Base-by-base conservation (phyloP, 345 rosid genomes). In the Jatropha curcas region DNA sequence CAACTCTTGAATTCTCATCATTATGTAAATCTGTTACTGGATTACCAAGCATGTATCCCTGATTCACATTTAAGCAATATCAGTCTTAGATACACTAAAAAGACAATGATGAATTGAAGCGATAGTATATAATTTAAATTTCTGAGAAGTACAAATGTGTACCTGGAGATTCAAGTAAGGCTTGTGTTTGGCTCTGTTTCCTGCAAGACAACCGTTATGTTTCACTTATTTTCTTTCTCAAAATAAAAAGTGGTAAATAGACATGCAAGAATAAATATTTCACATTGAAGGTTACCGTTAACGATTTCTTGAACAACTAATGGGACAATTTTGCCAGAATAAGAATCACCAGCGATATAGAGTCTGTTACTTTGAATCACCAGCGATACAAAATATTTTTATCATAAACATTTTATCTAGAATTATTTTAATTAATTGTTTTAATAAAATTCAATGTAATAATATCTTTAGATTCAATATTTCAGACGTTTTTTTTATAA, bases 281-380 rank as follows among this genome's bases (percentile, higher is more conserved):
- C 34, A 60, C 33, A 20, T 14, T 8, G 31, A 6, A 35, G n/a
- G 46, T 27, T 74, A 74, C 82, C 82, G 3, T 24, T 8, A 46
- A 59, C 70, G 0, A 79, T 62, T 35, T 48, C 58, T 28, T 45
- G 52, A 30, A 68, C 27, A 57, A 65, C 59, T n/a, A 72, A 67
- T 1, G 88, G 85, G 5, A 84, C 85, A 51, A 80, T 85, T 61
- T 74, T 70, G 78, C 88, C 85, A 0, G 88, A 81, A 39, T 83
- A 83, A 5, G 88, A 85, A 67, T 85, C 88, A 2, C 88, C 88
- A 4, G 77, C 52, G 8, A 81, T 67, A 68, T 83, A 85, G 9
- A 85, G 77, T 8, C 14, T 31, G 22, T 64, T 64, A 19, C 16
- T 0, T 7, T 7, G 51, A 50, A 64, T 39, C 53, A 8, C 27